Base-by-base conservation (phyloP, 129 eudicot genomes). In the Centella asiatica region DNA sequence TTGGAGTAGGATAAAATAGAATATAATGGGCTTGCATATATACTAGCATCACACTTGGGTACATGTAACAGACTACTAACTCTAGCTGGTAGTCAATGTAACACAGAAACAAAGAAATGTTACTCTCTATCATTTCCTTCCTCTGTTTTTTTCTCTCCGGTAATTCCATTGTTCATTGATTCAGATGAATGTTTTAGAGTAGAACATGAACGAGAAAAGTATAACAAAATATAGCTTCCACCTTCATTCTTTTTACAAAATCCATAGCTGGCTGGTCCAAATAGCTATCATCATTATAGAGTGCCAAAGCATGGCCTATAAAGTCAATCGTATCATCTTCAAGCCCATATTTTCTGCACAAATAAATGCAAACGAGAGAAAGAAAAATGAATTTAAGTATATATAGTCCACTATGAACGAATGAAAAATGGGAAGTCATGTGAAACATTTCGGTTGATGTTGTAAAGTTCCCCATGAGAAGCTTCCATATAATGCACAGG, bases 261-360 rank as follows among this genome's bases (percentile, higher is more conserved):
- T 83, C 93, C 66, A 81, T 58, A 24, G 97, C 97, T 3, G 94
- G 93, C 69, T 72, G 81, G 64, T 79, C 87, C 80, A 86, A 69
- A 76, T 90, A 90, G 60, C 58, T 69, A 67, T 90, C 97, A 31
- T 76, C 75, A n/a, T 57, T 72, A 56, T 81, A 75, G 26, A 90
- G 97, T 25, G 97, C 97, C 69, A 83, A 65, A n/a, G 97, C 95
- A 81, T 90, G 97, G 42, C 97, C 93, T 51, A 90, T 86, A 69
- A 90, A 90, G 55, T 90, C 97, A 69, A 90, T 60, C 32, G 97
- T 90, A 73, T 90, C 84, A 54, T 86, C 97, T 68, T 90, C 97
- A 63, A 90, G 94, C 65, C 94, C 97, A 77, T 90, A 90, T 77
- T 86, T 90, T 55, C 95, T 90, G 83, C 83, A 77, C 20, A 52